A percentile compares a stretch with the other conserved stretches of the same genome.
Evolutionary conservation across 2,329 filamentous ascomycete species (phyloP).

Genomic region (Blastomyces parvus): DNA sequence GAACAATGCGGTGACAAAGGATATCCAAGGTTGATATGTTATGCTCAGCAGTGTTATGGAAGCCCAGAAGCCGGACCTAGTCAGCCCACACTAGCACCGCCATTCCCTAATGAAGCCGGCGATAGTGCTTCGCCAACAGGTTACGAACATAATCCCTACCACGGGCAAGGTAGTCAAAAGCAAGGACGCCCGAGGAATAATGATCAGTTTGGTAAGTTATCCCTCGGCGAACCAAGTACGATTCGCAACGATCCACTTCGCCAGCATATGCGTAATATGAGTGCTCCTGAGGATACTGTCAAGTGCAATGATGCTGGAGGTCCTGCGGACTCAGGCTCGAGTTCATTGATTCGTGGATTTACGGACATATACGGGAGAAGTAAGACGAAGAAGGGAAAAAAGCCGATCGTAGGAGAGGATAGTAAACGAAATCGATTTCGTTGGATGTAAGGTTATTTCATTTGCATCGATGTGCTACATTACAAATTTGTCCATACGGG

Average conservation of each 20-base stretch:
- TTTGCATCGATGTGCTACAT: too few relatives aligned
- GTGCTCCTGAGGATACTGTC: background rate
- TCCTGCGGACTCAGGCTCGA: background rate
- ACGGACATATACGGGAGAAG: background rate
- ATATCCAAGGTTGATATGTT: background rate
- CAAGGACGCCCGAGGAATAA: background rate
- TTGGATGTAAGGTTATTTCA: background rate
- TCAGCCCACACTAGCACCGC: too few relatives aligned
- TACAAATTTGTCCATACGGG: too few relatives aligned
- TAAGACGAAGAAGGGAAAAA: background rate
- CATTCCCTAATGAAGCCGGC: background rate
- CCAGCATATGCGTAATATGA: background rate
- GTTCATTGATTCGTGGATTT: conserved; percentile 1
- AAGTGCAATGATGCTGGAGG: background rate
- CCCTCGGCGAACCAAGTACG: background rate
- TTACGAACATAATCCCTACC: background rate
- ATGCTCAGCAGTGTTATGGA: background rate
- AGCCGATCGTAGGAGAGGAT: background rate
- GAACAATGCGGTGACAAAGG: background rate
- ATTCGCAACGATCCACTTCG: background rate
- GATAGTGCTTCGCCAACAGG: background rate
- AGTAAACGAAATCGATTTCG: background rate
- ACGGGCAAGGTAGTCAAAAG: background rate
- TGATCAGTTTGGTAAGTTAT: background rate
- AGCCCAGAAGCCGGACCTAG: background rate